These are phyloP conservation scores for Pharnaceum exiguum DNA, from an alignment of 148 eudicot genomes.

Conservation along the genomic window DNA sequence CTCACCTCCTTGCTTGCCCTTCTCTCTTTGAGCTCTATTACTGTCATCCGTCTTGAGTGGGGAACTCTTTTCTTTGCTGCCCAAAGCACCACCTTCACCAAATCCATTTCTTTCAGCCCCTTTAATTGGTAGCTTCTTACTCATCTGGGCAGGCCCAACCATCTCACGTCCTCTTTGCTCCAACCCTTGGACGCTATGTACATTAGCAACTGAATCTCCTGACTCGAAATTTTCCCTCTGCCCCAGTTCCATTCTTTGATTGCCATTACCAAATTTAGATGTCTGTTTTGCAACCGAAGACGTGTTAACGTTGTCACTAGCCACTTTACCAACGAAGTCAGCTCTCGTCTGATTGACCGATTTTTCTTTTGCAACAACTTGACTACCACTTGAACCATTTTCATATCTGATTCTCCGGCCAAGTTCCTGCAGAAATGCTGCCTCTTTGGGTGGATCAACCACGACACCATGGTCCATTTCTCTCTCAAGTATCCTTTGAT, in stretches of 20 bases:
- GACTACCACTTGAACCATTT: slow-evolving; percentile 29
- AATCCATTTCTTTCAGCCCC: slow-evolving; percentile 2
- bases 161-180: slow-evolving; percentile 8
- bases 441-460: slow-evolving; percentile 7
- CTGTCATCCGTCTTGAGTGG: slow-evolving; percentile 14
- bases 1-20: slow-evolving; percentile 16
- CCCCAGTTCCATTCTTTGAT: background rate
- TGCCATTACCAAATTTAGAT: slow-evolving; percentile 2
- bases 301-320: slow-evolving; percentile 7
- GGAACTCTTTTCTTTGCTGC: slow-evolving; percentile 11
- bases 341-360: slow-evolving; percentile 13
- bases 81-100: background rate
- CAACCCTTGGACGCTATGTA: slow-evolving; percentile 9
- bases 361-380: slow-evolving; percentile 10
- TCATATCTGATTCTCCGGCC: slow-evolving; percentile 22
- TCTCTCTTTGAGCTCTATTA: slow-evolving; percentile 19
- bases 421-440: slow-evolving; percentile 22
- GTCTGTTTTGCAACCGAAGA: slow-evolving; percentile 4
- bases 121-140: background rate
- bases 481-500: too few species aligned
- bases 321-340: slow-evolving; percentile 8
- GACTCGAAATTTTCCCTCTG: background rate
- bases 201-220: slow-evolving; percentile 13
- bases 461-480: slow-evolving; percentile 20
- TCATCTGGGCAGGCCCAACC: background rate